phyloP scores from a whole-genome alignment of 805 yeast species.

The Starmerella cellae region DNA sequence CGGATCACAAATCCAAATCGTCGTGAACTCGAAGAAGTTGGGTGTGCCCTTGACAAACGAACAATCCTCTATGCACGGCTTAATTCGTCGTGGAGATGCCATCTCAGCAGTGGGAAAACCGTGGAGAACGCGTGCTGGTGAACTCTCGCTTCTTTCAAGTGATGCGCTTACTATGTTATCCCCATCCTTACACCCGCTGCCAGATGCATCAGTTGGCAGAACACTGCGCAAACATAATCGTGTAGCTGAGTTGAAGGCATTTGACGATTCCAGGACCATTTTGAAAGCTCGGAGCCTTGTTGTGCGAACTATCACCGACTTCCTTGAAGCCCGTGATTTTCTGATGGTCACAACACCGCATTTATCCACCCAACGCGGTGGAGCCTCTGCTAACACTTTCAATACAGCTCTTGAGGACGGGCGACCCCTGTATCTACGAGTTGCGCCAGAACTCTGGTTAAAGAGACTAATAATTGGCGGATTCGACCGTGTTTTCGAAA shows the following conservation, averaged over 20 bases:
- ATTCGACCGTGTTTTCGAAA: slow-evolving; percentile 72
- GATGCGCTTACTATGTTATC: slow-evolving; percentile 41
- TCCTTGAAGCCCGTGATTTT: slow-evolving; percentile 38
- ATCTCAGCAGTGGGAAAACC: slow-evolving; percentile 56
- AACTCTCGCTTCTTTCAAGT: slow-evolving; percentile 52
- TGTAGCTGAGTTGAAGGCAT: slow-evolving; percentile 60
- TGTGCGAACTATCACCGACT: slow-evolving; percentile 42
- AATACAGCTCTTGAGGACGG: slow-evolving; percentile 34
- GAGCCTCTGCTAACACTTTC: slow-evolving; percentile 91
- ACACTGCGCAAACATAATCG: slow-evolving; percentile 51
- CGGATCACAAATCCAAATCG: slow-evolving; percentile 41
- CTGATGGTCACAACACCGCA: slow-evolving; percentile 85
- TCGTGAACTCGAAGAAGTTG: slow-evolving; percentile 39
- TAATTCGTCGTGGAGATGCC: slow-evolving; percentile 58
- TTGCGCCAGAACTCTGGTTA: slow-evolving; percentile 93
- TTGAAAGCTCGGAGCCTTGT: slow-evolving; percentile 43
- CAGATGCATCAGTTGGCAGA: slow-evolving; percentile 45
- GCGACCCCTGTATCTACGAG: slow-evolving; percentile 45
- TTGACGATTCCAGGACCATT: slow-evolving; percentile 36
- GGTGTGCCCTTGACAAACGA: slow-evolving; percentile 31
- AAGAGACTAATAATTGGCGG: slow-evolving; percentile 75
- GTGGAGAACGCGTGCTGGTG: slow-evolving; percentile 64
- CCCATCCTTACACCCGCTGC: slow-evolving; percentile 59
- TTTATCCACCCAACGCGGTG: slow-evolving; percentile 53
- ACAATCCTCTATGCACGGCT: slow-evolving; percentile 30